Base-by-base conservation (phyloP, 352 stramenopile genomes). In the Phytophthora sansomeana region DNA sequence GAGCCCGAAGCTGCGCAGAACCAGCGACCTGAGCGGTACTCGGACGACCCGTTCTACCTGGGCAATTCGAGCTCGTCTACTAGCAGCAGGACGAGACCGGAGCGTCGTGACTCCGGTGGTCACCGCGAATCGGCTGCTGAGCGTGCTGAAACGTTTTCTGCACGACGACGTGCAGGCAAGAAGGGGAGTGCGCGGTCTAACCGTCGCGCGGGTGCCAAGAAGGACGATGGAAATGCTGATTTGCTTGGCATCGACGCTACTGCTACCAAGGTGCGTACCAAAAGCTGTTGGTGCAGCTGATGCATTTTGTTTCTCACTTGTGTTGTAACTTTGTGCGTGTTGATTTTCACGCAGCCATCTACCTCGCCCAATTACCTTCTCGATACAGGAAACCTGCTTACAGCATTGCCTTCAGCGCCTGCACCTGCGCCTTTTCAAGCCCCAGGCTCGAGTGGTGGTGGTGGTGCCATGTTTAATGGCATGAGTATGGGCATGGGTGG, bases 31-130 rank as follows among this genome's bases (percentile, higher is more conserved):
- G 83, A 90, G 38, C 83, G 83, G 42, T 93, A 95, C 67, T 89
- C 82, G 46, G 87, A 96, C 46, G 83, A 92, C 38, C 87, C 81
- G 10, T 94, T 92, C 55, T 81, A 90, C 59, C 48, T 94, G 35
- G 81, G 81, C n/a, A 85, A 67, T 16, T 75, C 67, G 5, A 81
- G 63, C 35, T 74, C 69, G 17, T 71, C 66, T 39, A 67, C 63
- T 52, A 68, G 47, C 7, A 81, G 73, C 33, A 75, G 73, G 10
- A 87, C 78, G 3, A 76, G 55, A 32, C 58, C 69, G 21, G 78
- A 91, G 49, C 67, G 55, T 9, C 71, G 53, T 14, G 67, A 66
- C 58, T 75, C 67, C 11, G 53, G 28, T 59, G 39, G 61, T 30
- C 60, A 65, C 24, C 66, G 67, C 11, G 69, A 77, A 35, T 78